Evolutionary conservation across 2,329 filamentous ascomycete species (phyloP), one percentile per base, ranked within the genome.

Genomic region (Alternaria metachromatica): DNA sequence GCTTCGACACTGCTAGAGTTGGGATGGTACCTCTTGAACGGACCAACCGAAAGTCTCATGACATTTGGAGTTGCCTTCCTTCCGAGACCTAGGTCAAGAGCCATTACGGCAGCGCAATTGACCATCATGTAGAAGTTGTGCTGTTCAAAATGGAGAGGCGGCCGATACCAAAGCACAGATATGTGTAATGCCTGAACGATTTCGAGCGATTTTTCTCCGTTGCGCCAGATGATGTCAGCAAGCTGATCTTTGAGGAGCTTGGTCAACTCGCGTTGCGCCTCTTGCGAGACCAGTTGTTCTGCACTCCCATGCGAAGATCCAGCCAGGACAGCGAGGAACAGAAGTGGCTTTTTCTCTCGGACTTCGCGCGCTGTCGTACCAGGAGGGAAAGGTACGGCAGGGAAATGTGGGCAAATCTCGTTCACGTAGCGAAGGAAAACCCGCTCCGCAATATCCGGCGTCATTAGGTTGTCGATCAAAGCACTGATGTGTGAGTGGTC

Each of bases 81-180:
- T 15, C 90, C 92, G 7, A 97, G 86, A 0, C 93, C 93, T 33
- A 97, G 86, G 71, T 97, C 93, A 58, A 96, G 89, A 25, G 90
- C 91, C 89, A 97, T 92, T 70, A 93, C 87, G 51, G 90, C 90
- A 3, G 92, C 91, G 74, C 93, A 88, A 77, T 97, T 92, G 49
- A 93, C 89, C 68, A 96, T 86, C 81, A 95, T 92, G 81, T 96
- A 97, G 78, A 96, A 96, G 76, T 96, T 96, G 74, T 95, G 88
- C 80, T 96, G 91, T 73, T 96, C 92, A 63, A 92, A 92, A 71
- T 92, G 87, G 69, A 95, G 90, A 0, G 93, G 93, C 15, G 93
- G 92, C 77, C 89, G 89, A 78, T 97, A 96, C 92, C 93, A 97
- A 20, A 94, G 87, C n/a, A 90, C 88, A 7, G 88, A 85, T 4